Conservation (phyloP, 1,284 basidiomycete species). For the Melanopsichium pennsylvanicum region DNA sequence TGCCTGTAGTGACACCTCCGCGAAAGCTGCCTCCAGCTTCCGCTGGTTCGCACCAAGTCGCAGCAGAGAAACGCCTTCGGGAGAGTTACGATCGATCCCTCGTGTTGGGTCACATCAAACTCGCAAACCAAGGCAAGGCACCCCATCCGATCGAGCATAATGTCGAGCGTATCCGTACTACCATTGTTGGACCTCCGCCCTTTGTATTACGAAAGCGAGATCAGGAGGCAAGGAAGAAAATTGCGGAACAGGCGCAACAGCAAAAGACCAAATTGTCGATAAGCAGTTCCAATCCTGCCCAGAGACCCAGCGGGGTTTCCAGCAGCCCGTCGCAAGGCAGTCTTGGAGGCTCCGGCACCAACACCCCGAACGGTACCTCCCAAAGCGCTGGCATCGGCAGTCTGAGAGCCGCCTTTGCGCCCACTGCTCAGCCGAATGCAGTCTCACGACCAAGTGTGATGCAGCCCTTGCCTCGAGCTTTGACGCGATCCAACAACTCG, state of each 20-base stretch:
- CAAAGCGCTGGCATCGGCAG: constrained; percentile 13
- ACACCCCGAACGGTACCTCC: constrained; percentile 30
- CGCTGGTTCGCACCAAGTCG: neutral
- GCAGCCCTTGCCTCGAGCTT: constrained; percentile 31
- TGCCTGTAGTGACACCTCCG: constrained; percentile 40
- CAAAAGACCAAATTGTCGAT: constrained; percentile 15
- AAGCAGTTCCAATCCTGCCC: constrained; percentile 8
- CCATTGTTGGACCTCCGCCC: constrained; percentile 59
- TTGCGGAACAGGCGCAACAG: constrained; percentile 1
- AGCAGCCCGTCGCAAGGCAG: constrained; percentile 17
- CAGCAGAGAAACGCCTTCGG: constrained; percentile 32
- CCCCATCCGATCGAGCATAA: constrained; percentile 54
- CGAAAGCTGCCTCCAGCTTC: neutral
- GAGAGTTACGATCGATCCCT: constrained; percentile 56
- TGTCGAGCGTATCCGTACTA: constrained; percentile 59
- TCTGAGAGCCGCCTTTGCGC: constrained; percentile 33
- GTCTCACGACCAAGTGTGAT: constrained; percentile 35
- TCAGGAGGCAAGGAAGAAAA: neutral
- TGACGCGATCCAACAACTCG: constrained; percentile 21
- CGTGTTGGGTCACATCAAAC: constrained; percentile 45
- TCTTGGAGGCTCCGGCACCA: constrained; percentile 26
- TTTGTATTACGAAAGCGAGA: constrained; percentile 4
- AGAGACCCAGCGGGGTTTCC: neutral
- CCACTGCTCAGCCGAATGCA: constrained; percentile 13
- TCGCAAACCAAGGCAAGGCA: constrained; percentile 51